phyloP scores from a whole-genome alignment of 495 filamentous ascomycete genomes.

The Xylaria cubensis region DNA sequence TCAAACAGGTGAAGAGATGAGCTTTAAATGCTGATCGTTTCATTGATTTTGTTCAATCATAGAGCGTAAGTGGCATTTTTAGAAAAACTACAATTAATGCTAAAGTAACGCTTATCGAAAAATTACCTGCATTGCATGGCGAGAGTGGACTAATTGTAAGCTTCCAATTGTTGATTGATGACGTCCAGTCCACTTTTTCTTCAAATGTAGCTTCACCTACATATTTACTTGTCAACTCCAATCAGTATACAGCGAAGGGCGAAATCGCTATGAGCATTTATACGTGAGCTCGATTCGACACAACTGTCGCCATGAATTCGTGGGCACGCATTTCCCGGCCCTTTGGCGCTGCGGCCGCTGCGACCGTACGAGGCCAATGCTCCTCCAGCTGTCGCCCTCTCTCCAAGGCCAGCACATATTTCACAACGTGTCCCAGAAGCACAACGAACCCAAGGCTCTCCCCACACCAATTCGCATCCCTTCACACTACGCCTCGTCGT shows the following conservation, averaged over 20 bases:
- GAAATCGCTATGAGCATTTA: constrained; percentile 31
- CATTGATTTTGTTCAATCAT: not conserved
- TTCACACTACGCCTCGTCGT: constrained; percentile 22
- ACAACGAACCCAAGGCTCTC: not conserved
- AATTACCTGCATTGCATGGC: constrained; percentile 7
- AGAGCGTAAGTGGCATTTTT: not conserved
- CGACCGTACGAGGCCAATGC: constrained; percentile 29
- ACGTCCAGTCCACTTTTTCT: constrained; percentile 36
- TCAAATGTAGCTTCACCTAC: constrained; percentile 8
- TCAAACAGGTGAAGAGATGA: not conserved
- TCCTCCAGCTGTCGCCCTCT: constrained; percentile 18
- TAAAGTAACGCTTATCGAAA: not conserved
- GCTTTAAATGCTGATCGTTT: not conserved
- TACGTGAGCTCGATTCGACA: constrained; percentile 21
- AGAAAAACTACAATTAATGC: not conserved
- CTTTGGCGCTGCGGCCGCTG: constrained; percentile 21
- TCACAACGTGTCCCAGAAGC: constrained; percentile 4
- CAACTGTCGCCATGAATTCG: constrained; percentile 34
- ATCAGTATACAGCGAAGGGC: not conserved
- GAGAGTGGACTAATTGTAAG: constrained; percentile 4
- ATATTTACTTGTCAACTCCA: not conserved
- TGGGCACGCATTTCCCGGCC: constrained; percentile 31
- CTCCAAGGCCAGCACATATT: constrained; percentile 11
- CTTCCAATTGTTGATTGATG: constrained; percentile 27
- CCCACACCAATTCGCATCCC: constrained; percentile 1